phyloP scores from a whole-genome alignment of 176 grass and related monocot genomes.

The Carex littledalei region DNA sequence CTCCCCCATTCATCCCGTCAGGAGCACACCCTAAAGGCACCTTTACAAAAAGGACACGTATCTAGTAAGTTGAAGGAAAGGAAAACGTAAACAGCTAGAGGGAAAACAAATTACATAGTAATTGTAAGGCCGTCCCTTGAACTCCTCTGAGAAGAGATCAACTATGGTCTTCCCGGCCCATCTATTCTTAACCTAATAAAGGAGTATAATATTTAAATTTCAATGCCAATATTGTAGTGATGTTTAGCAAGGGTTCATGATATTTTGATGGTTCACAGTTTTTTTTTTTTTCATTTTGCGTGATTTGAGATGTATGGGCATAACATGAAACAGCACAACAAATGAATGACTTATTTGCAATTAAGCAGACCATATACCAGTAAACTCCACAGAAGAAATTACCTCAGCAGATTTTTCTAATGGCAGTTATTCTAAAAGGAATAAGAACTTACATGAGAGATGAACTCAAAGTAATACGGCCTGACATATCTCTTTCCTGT shows the following conservation, averaged over 20 bases:
- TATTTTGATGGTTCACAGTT: neutral
- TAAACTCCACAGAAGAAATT: neutral
- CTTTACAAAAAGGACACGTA: neutral
- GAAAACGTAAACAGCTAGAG: neutral
- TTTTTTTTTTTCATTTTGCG: neutral
- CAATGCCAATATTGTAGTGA: neutral
- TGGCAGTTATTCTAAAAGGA: neutral
- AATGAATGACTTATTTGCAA: neutral
- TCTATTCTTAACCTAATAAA: constrained; percentile 74
- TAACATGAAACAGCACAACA: neutral
- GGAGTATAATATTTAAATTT: neutral
- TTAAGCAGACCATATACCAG: neutral
- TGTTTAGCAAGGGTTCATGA: neutral
- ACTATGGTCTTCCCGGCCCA: constrained; percentile 92
- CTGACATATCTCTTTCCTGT: constrained; percentile 85
- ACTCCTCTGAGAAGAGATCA: constrained; percentile 92
- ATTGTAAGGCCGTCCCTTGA: constrained; percentile 64
- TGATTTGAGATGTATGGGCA: neutral
- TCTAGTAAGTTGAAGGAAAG: neutral
- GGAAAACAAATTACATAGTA: constrained; percentile 61
- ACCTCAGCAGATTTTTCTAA: neutral
- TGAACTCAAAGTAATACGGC: constrained; percentile 95
- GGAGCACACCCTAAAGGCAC: neutral
- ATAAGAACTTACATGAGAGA: constrained; percentile 56
- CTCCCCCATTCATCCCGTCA: too few species aligned